Evolutionary conservation across 1,284 basidiomycete species (phyloP).

Genomic region (Hortiboletus rubellus): DNA sequence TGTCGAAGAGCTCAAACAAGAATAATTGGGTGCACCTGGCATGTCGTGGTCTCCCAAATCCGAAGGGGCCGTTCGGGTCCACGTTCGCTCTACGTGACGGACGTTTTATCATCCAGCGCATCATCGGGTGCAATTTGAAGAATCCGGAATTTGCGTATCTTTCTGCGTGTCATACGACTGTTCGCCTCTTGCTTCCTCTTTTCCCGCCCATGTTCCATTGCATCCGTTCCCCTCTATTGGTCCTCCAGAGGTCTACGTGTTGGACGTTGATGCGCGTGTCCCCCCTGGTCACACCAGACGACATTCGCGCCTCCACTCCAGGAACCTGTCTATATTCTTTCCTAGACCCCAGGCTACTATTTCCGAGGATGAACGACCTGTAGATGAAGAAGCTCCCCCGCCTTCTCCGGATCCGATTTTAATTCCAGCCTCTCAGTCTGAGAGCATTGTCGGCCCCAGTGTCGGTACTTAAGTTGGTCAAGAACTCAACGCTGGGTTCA

Average conservation of each 20-base stretch:
- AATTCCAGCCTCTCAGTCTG: slow-evolving; percentile 33
- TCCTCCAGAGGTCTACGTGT: slow-evolving; percentile 24
- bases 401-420: slow-evolving; percentile 23
- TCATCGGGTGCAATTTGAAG: too few species aligned
- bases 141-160: too few species aligned
- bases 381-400: slow-evolving; percentile 47
- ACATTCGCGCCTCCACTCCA: slow-evolving; percentile 81
- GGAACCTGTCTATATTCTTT: slow-evolving; percentile 90
- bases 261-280: slow-evolving; percentile 12
- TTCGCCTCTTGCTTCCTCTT: too few species aligned
- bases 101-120: too few species aligned
- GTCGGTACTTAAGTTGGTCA: neutral
- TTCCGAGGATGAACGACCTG: slow-evolving; percentile 59
- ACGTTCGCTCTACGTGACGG: too few species aligned
- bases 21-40: too few species aligned
- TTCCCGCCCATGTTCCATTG: too few species aligned
- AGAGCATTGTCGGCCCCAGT: slow-evolving; percentile 4
- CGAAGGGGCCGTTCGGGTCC: too few species aligned
- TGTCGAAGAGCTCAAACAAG: too few species aligned
- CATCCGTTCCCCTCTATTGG: too few species aligned
- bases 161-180: too few species aligned
- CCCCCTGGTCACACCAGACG: slow-evolving; percentile 44
- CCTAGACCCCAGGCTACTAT: slow-evolving; percentile 68
- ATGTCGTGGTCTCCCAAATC: too few species aligned
- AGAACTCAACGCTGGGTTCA: slow-evolving; percentile 28